Evolutionary conservation across 2,329 filamentous ascomycete genomes (phyloP), one percentile per base, ranked within the genome.

Genomic region (Colletotrichum karsti): DNA sequence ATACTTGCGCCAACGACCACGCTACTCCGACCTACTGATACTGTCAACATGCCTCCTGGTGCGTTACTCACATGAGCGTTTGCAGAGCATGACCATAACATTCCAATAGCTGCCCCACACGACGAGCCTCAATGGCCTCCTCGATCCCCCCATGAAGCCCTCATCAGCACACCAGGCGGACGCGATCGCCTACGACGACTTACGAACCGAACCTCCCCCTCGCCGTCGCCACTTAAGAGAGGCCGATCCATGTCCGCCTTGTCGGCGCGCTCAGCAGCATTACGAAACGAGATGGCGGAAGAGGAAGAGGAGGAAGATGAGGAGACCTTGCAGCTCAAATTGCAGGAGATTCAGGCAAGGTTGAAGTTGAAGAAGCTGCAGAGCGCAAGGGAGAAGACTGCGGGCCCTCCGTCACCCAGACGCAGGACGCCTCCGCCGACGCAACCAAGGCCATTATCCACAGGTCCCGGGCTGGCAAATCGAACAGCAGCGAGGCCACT

Each of bases 331-430:
- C 90, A 97, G 75, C 82, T 99, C 70, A 91, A 97, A 77, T 83
- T 98, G 5, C 91, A 95, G 71, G 94, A 93, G 62, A 97, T 99
- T 66, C 91, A 98, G 78, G 94, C 95, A 7, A 91, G 92, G 68
- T 81, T 98, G 58, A 96, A 92, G 79, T 80, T 98, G 71, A 98
- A 98, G 79, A 94, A 92, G 75, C 82, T 98, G 13, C 93, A 96
- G 77, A 91, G 91, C 75, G 80, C 88, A 77, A 88, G 85, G 75
- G 81, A 84, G 65, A 68, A 57, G 56, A 63, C 50, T n/a, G 54
- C 51, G 10, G 61, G 77, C 69, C 63, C 77, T 74, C 69, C 73
- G 69, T 33, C 63, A n/a, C 56, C 67, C 18, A 61, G 42, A 35
- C 59, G 64, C 13, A 46, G 51, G 51, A 48, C 61, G 33, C 48